phyloP scores from a whole-genome alignment of 2,329 filamentous ascomycete genomes.

The Venturia pyrina region DNA sequence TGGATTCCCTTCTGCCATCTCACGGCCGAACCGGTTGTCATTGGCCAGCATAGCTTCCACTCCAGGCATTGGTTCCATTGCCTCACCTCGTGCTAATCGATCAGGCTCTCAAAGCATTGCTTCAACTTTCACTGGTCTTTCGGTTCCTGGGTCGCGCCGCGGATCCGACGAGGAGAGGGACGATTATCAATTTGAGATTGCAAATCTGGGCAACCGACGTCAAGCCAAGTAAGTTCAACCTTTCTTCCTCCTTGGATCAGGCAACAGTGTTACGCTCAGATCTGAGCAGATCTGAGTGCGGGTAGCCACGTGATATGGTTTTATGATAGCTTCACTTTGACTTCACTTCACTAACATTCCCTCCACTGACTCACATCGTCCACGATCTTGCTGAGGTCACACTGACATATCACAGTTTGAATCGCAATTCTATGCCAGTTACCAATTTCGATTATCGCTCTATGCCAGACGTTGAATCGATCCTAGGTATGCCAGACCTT shows the following conservation, averaged over 20 bases:
- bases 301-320: neutral
- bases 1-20: conserved; percentile 62
- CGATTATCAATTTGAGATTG: conserved; percentile 49
- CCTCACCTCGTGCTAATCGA: conserved; percentile 59
- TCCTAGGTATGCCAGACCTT: conserved; percentile 63
- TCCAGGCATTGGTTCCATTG: conserved; percentile 46
- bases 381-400: neutral
- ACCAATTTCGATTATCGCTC: conserved; percentile 58
- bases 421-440: conserved; percentile 91
- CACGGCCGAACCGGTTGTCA: conserved; percentile 79
- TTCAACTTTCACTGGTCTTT: conserved; percentile 61
- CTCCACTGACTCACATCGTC: neutral
- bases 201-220: conserved; percentile 23
- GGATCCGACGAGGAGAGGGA: conserved; percentile 85
- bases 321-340: conserved; percentile 11
- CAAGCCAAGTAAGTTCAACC: conserved; percentile 23
- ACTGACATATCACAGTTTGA: conserved; percentile 25
- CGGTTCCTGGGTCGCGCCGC: conserved; percentile 74
- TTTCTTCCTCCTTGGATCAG: neutral
- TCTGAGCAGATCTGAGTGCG: conserved; percentile 4
- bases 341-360: neutral
- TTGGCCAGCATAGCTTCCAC: conserved; percentile 79
- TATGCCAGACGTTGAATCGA: conserved; percentile 27
- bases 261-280: neutral
- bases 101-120: conserved; percentile 75